Evolutionary conservation across 2,329 filamentous ascomycete species (phyloP).

Genomic region (Aspergillus fischeri): DNA sequence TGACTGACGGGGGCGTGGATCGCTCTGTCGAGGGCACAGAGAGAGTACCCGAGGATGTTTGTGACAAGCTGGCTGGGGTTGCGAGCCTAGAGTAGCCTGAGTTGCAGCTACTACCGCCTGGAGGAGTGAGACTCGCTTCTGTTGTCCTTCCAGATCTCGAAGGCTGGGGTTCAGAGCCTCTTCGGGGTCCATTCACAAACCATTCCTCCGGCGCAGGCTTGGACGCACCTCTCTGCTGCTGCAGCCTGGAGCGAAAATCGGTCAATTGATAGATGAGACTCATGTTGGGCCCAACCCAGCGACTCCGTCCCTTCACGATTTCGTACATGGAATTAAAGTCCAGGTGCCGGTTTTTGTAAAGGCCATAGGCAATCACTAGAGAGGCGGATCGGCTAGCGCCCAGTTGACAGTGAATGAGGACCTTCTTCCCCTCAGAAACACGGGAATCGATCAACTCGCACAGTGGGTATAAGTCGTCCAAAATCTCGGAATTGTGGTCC

Average conservation of each 20-base stretch:
- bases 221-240: conserved; percentile 29
- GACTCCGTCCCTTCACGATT: conserved; percentile 59
- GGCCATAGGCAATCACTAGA: conserved; percentile 61
- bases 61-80: conserved; percentile 19
- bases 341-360: conserved; percentile 59
- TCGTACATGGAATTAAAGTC: conserved; percentile 64
- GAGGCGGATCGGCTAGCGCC: conserved; percentile 64
- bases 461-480: conserved; percentile 57
- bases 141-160: conserved; percentile 15
- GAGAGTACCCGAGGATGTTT: conserved; percentile 22
- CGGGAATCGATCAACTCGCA: conserved; percentile 60
- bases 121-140: conserved; percentile 1
- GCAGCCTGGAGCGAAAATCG: conserved; percentile 52
- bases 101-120: conserved; percentile 4
- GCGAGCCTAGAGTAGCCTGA: conserved; percentile 11
- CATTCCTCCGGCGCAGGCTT: conserved; percentile 32
- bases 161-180: conserved; percentile 29
- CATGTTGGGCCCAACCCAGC: conserved; percentile 67
- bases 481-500: conserved; percentile 66
- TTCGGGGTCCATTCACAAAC: conserved; percentile 27
- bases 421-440: conserved; percentile 54
- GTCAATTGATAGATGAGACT: conserved; percentile 65
- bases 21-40: conserved; percentile 22
- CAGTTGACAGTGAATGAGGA: conserved; percentile 62
- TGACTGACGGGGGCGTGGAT: conserved; percentile 23